Evolutionary conservation across 805 yeast genomes (phyloP), one percentile per base, ranked within the genome.

Genomic region (Cyberlindnera euphorbiiphila): DNA sequence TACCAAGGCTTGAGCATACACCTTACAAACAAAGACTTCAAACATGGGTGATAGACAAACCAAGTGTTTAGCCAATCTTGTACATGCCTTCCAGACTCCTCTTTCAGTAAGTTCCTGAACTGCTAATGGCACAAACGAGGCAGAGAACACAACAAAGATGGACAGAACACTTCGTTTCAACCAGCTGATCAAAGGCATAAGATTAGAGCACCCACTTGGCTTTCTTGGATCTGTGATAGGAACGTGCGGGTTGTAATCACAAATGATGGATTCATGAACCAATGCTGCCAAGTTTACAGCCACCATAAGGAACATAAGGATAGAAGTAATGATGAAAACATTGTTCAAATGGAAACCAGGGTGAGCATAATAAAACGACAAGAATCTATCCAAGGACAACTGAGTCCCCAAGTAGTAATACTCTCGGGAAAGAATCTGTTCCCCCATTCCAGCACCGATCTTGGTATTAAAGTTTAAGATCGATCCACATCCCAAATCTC

Each of bases 401-500:
- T 81, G 86, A 3, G 88, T 78, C 2, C 89, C 84, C 45, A 85
- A 66, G 54, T 84, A 83, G 59, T 76, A 85, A 60, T 84, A 84
- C 57, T 85, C 94, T 50, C 94, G 69, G 4, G 91, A 83, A 39
- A 85, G 68, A 76, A 83, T 78, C 56, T 85, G 94, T 54, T 85
- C 94, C 32, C 93, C 91, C 94, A 85, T 85, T 42, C 93, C 94
- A 37, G 93, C 86, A 32, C 94, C 94, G 59, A 85, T 84, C 54
- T 85, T 85, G 16, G 91, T 81, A 6, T 85, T 82, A 62, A 85
- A 85, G 58, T 82, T 84, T 60, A 82, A 70, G 53, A 85, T 84
- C 3, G 93, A 83, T 4, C 86, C 85, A 60, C 85, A 84, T 4
- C 94, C 93, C 54, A 85, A 69, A 65, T 85, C 93, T 57, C 94